Evolutionary conservation across 2,329 filamentous ascomycete species (phyloP).

Genomic region (Sporothrix sp.): DNA sequence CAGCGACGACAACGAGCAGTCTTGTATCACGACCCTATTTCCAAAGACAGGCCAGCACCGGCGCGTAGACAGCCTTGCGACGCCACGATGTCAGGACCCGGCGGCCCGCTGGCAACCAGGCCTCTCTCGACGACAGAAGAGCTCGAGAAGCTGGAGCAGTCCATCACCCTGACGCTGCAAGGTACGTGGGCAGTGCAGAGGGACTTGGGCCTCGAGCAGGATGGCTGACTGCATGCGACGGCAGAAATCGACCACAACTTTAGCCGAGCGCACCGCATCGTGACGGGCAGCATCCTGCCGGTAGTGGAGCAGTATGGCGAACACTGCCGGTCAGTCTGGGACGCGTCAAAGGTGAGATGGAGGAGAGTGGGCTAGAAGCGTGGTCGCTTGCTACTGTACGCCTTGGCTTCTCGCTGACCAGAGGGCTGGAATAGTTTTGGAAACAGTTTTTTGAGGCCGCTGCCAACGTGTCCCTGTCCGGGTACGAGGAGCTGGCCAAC

Average conservation of each 20-base stretch:
- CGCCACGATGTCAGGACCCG: conserved; percentile 40
- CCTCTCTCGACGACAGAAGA: conserved; percentile 81
- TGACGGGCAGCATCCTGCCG: conserved; percentile 85
- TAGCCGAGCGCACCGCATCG: conserved; percentile 89
- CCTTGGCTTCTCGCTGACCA: not conserved
- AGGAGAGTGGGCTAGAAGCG: too few relatives aligned
- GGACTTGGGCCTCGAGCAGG: not conserved
- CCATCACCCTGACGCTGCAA: conserved; percentile 91
- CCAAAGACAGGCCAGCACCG: not conserved
- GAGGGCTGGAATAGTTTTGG: conserved; percentile 68
- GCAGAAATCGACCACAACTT: conserved; percentile 98
- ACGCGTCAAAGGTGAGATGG: conserved; percentile 78
- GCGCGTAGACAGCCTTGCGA: not conserved
- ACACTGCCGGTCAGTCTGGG: conserved; percentile 90
- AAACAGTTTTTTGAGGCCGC: conserved; percentile 99
- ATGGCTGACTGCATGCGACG: conserved; percentile 7
- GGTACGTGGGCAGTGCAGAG: conserved; percentile 37
- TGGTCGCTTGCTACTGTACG: not conserved
- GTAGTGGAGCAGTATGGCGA: conserved; percentile 93
- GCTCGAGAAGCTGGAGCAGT: conserved; percentile 90
- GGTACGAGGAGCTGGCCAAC: conserved; percentile 73
- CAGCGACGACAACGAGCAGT: too few relatives aligned
- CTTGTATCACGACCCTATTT: not conserved
- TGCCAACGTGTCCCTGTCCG: conserved; percentile 90
- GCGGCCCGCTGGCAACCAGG: conserved; percentile 34